phyloP scores from a whole-genome alignment of 768 basidiomycete genomes.

The Russula lepida region DNA sequence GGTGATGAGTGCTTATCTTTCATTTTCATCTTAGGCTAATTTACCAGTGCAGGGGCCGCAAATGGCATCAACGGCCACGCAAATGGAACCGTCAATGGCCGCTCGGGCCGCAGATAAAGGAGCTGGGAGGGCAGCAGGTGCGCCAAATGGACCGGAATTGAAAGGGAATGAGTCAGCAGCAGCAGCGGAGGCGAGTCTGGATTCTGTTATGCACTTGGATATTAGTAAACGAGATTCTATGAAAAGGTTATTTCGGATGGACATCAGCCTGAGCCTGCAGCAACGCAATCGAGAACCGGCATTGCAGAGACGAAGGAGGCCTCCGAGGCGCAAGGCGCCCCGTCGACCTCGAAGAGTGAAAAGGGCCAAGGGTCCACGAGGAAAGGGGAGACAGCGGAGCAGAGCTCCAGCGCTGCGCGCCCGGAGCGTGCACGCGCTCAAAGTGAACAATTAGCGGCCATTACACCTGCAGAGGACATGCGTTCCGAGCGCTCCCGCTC shows the following conservation, averaged over 20 bases:
- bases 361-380: constrained; percentile 11
- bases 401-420: constrained; percentile 6
- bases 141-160: not conserved
- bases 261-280: constrained; percentile 4
- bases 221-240: constrained; percentile 18
- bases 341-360: constrained; percentile 2
- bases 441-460: not conserved
- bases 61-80: constrained; percentile 14
- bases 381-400: constrained; percentile 3
- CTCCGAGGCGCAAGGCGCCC: not conserved
- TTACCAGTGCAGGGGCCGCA: constrained; percentile 8
- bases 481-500: constrained; percentile 7
- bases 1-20: constrained; percentile 20
- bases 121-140: not conserved
- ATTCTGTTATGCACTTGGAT: constrained; percentile 15
- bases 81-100: constrained; percentile 4
- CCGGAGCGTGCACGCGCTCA: constrained; percentile 9
- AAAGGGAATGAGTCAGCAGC: constrained; percentile 11
- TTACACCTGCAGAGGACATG: not conserved
- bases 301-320: not conserved
- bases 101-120: constrained; percentile 5
- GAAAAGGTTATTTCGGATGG: constrained; percentile 14
- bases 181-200: constrained; percentile 20
- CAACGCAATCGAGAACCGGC: not conserved
- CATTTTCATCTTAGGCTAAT: constrained; percentile 20